These are phyloP conservation scores for Solanum rostratum DNA, from an alignment of 257 asterid genomes.

Conservation along the genomic window DNA sequence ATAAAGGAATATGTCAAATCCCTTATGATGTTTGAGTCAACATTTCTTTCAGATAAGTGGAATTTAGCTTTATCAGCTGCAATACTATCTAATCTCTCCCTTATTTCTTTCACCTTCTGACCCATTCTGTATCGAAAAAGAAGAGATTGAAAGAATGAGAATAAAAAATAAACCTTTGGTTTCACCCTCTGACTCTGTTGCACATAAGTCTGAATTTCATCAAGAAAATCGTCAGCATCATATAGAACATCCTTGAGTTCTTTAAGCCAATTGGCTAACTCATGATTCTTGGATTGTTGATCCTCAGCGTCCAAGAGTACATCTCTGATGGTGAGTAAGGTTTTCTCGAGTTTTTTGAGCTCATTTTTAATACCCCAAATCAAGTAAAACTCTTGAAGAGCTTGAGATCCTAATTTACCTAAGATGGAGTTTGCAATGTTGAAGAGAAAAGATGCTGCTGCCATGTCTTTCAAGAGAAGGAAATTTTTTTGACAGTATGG, in stretches of 20 bases:
- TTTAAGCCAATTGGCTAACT: constrained; percentile 4
- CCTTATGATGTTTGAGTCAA: background rate
- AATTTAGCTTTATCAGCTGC: background rate
- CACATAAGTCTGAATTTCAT: constrained; percentile 2
- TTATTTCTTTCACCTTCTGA: background rate
- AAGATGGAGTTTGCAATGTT: background rate
- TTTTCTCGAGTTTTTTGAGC: background rate
- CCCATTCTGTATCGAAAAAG: background rate
- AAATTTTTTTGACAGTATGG: background rate
- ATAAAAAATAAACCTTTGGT: background rate
- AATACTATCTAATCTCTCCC: background rate
- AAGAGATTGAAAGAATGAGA: background rate
- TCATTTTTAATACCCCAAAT: background rate
- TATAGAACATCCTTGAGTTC: constrained; percentile 9
- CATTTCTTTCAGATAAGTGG: background rate
- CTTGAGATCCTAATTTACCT: background rate
- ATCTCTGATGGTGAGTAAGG: background rate
- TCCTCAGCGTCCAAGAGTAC: background rate
- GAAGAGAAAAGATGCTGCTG: background rate
- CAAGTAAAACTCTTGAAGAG: background rate
- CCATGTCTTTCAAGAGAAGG: background rate
- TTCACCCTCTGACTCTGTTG: background rate
- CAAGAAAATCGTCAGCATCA: constrained; percentile 7
- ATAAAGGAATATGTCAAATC: background rate
- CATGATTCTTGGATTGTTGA: background rate